Evolutionary conservation across 441 rosid species (phyloP).

Genomic region (Gossypium davidsonii): DNA sequence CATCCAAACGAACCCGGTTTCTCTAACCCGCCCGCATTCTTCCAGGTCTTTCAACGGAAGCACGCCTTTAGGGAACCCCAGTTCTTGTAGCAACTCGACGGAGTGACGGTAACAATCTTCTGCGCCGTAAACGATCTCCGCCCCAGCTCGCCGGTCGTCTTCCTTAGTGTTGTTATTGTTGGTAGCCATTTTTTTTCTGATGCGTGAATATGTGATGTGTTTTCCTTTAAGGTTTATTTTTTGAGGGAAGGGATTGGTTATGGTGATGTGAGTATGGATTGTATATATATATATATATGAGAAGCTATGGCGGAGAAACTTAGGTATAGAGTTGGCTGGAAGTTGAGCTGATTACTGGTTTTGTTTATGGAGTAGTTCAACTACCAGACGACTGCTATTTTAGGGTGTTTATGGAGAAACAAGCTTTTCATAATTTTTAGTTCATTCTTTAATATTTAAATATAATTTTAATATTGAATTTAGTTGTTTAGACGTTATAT

Average conservation of each 20-base stretch:
- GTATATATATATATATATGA: constrained; percentile 2
- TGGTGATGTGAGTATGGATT: background rate
- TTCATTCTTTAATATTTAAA: too few species aligned
- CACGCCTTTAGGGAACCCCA: constrained; percentile 89
- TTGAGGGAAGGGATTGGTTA: background rate
- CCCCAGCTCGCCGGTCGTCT: constrained; percentile 49
- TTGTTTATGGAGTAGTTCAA: constrained; percentile 11
- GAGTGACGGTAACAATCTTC: constrained; percentile 64
- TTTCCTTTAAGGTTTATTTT: background rate
- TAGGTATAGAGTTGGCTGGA: constrained; percentile 1
- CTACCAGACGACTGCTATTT: constrained; percentile 1
- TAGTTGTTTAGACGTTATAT: too few species aligned
- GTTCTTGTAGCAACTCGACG: constrained; percentile 63
- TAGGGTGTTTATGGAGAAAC: background rate
- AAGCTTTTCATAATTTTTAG: too few species aligned
- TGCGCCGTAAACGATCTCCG: constrained; percentile 62
- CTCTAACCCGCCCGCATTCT: constrained; percentile 80
- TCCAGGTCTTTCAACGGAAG: constrained; percentile 71
- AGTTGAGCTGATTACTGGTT: constrained; percentile 18
- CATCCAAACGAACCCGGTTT: constrained; percentile 96
- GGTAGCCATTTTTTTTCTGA: background rate
- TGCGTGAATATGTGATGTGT: background rate
- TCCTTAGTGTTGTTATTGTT: background rate
- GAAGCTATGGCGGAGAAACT: background rate
- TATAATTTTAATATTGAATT: too few species aligned